Base-by-base conservation (phyloP, 2,329 filamentous ascomycete genomes). In the Coleophoma crateriformis region DNA sequence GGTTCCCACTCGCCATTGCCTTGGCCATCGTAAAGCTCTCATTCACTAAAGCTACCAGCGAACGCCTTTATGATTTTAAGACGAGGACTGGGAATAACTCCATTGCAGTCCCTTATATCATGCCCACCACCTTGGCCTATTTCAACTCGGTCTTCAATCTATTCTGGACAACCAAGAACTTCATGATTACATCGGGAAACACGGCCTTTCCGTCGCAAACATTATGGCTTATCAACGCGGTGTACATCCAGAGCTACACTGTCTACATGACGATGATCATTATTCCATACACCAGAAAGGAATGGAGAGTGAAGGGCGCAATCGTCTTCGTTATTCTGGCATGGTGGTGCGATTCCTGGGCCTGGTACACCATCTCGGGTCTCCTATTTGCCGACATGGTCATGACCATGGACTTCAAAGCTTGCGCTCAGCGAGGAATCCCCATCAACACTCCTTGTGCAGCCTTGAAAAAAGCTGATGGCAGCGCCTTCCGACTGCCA, bases 221-320 rank as follows among this genome's bases (percentile, higher is more conserved):
- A 0, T 58, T 75, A n/a, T 75, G 72, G 71, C 67, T 67, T 10
- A 55, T 73, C 32, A 70, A 65, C 6, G 63, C 70, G n/a, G 63
- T 75, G 14, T 75, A 71, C 55, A 63, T 67, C 47, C 72, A 75
- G 52, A 69, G 67, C 54, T 74, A 71, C 58, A 76, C 73, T 0
- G 65, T 74, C 8, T 76, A 73, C 55, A 72, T 74, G 61, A 64
- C 70, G 4, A 73, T 74, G 71, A 58, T 74, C 49, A 72, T 72
- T 47, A 63, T 74, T 10, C 73, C 57, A 1, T 58, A 57, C 39
- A 59, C 57, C 3, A 48, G 56, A 6, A 46, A 43, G 12, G 40
- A 45, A 37, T 57, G 57, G 55, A 48, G 57, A n/a, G 48, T 55
- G 10, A 46, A 55, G 35, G 52, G 41, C 12, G 20, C 45, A 0